Conservation (phyloP, 495 filamentous ascomycete species). For the Aspergillus mulundensis region DNA sequence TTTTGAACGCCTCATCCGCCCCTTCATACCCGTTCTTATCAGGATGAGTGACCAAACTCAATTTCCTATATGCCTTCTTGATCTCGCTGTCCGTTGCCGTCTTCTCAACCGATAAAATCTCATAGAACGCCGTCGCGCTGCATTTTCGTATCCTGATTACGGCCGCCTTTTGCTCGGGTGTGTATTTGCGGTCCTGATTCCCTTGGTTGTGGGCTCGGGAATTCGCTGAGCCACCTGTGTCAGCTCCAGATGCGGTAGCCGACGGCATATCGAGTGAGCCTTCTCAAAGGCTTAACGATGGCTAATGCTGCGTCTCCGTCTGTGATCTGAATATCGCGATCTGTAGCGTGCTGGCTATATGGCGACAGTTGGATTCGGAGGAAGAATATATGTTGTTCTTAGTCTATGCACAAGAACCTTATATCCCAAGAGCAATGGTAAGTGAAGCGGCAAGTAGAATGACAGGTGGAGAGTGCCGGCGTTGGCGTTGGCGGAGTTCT, state of each 20-base stretch:
- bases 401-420: too few relatives aligned
- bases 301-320: background rate
- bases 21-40: conserved; percentile 98
- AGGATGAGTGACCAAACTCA: conserved; percentile 89
- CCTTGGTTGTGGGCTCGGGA: conserved; percentile 88
- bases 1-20: conserved; percentile 95
- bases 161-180: conserved; percentile 81
- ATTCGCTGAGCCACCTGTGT: conserved; percentile 60
- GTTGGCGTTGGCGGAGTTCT: conserved; percentile 5
- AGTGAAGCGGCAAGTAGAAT: background rate
- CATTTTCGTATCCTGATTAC: conserved; percentile 85
- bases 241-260: conserved; percentile 69
- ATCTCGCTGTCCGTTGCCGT: conserved; percentile 76
- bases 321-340: background rate
- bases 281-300: background rate
- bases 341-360: background rate
- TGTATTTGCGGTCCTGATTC: conserved; percentile 85
- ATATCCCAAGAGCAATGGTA: background rate
- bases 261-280: conserved; percentile 60
- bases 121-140: conserved; percentile 83
- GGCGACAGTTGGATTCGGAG: background rate
- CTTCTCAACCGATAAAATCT: conserved; percentile 76
- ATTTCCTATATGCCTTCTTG: conserved; percentile 96
- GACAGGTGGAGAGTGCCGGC: conserved; percentile 3
- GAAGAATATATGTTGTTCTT: too few relatives aligned